Evolutionary conservation across 176 grass and related monocot species (phyloP).

Genomic region (Oryza punctata): DNA sequence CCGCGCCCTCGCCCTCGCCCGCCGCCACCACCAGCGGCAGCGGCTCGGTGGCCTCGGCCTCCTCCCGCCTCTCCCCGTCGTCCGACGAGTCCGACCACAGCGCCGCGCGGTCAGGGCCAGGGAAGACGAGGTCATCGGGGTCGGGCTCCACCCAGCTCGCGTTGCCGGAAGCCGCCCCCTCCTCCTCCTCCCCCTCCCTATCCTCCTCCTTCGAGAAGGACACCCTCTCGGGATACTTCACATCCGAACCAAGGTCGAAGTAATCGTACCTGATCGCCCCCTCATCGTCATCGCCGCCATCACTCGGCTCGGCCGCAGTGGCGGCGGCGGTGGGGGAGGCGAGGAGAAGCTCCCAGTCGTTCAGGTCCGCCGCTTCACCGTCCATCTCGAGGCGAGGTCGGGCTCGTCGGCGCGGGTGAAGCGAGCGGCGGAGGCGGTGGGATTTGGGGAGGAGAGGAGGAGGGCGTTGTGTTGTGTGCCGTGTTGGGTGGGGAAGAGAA

Average conservation of each 20-base stretch:
- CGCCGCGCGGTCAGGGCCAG: constrained; percentile 44
- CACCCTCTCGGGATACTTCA: constrained; percentile 46
- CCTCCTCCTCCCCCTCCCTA: constrained; percentile 6
- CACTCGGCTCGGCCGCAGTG: not conserved
- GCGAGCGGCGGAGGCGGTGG: not conserved
- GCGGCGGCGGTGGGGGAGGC: constrained; percentile 33
- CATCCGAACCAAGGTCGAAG: constrained; percentile 69
- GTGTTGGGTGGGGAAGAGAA: constrained; percentile 42
- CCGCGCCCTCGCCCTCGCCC: not conserved
- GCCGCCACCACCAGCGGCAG: constrained; percentile 5
- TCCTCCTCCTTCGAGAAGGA: not conserved
- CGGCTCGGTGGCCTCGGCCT: constrained; percentile 34
- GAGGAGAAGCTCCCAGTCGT: constrained; percentile 81
- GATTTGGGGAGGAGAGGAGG: not conserved
- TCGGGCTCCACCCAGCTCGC: constrained; percentile 80
- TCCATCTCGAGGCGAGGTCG: constrained; percentile 53
- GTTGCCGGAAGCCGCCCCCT: constrained; percentile 45
- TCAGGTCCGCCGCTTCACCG: constrained; percentile 37
- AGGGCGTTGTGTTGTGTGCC: constrained; percentile 10
- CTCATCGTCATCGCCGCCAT: constrained; percentile 34
- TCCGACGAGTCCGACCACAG: constrained; percentile 72
- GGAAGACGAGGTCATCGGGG: constrained; percentile 58
- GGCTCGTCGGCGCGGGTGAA: not conserved
- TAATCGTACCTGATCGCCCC: constrained; percentile 86
- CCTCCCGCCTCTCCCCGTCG: constrained; percentile 56